Evolutionary conservation across 257 asterid species (phyloP).

Genomic region (Solanum peruvianum): DNA sequence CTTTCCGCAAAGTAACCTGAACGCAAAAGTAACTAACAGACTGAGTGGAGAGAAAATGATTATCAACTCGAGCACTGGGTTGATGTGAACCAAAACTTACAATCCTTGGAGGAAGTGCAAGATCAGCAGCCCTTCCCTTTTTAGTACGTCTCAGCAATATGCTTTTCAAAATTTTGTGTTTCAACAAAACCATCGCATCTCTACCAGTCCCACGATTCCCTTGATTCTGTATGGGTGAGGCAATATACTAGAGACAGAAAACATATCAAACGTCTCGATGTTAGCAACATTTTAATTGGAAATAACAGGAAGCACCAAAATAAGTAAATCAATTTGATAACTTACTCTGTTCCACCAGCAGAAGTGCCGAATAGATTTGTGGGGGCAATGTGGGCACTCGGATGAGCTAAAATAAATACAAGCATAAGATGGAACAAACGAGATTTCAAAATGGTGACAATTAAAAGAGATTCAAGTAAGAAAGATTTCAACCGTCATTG

Average conservation of each 20-base stretch:
- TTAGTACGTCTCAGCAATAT: slow-evolving; percentile 82
- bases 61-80: neutral
- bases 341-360: slow-evolving; percentile 99
- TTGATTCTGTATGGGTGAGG: slow-evolving; percentile 64
- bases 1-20: slow-evolving; percentile 76
- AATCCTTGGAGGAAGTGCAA: slow-evolving; percentile 87
- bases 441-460: neutral
- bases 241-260: slow-evolving; percentile 43
- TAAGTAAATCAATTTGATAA: slow-evolving; percentile 1
- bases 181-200: slow-evolving; percentile 80
- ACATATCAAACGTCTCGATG: neutral
- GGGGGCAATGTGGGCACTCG: slow-evolving; percentile 67
- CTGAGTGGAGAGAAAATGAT: neutral
- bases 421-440: slow-evolving; percentile 2
- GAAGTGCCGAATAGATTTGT: slow-evolving; percentile 73
- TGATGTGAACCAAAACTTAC: slow-evolving; percentile 31
- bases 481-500: neutral
- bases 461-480: neutral
- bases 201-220: slow-evolving; percentile 40
- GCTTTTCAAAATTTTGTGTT: slow-evolving; percentile 69
- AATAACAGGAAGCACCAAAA: neutral
- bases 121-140: slow-evolving; percentile 97
- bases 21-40: neutral
- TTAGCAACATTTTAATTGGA: neutral
- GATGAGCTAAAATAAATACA: slow-evolving; percentile 33